phyloP scores from a whole-genome alignment of 306 rosid genomes.

The Chamaecrista fasciculata region DNA sequence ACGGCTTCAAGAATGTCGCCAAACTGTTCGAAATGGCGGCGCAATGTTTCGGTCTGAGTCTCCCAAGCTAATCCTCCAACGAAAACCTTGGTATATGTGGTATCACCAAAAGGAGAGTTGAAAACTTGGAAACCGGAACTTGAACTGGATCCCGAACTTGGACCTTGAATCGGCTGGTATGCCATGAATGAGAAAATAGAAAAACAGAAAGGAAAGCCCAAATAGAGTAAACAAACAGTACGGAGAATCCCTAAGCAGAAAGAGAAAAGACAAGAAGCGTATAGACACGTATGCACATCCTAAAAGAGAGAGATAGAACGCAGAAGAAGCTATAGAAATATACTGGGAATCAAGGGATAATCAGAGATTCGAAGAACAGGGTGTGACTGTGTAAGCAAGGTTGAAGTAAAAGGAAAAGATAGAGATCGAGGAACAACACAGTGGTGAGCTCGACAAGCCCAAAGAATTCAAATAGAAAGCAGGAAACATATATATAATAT shows the following conservation, averaged over 20 bases:
- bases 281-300: constrained; percentile 11
- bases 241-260: constrained; percentile 10
- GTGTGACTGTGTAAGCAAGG: not conserved
- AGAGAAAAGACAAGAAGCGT: not conserved
- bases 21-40: constrained; percentile 77
- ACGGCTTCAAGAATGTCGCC: constrained; percentile 95
- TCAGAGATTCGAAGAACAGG: constrained; percentile 26
- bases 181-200: constrained; percentile 53
- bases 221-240: constrained; percentile 3
- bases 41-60: constrained; percentile 88
- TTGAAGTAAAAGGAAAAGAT: constrained; percentile 1
- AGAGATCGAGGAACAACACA: constrained; percentile 29
- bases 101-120: constrained; percentile 88
- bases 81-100: constrained; percentile 89
- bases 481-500: not conserved
- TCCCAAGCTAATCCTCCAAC: constrained; percentile 99
- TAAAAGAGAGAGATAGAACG: constrained; percentile 28
- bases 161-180: constrained; percentile 66
- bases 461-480: constrained; percentile 10
- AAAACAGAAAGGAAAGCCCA: not conserved
- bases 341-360: constrained; percentile 39
- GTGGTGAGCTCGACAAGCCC: constrained; percentile 29
- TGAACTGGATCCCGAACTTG: constrained; percentile 80
- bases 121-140: constrained; percentile 72
- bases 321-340: constrained; percentile 41